Conservation (phyloP, 495 filamentous ascomycete species). For the Xanthoparmelia taractica region DNA sequence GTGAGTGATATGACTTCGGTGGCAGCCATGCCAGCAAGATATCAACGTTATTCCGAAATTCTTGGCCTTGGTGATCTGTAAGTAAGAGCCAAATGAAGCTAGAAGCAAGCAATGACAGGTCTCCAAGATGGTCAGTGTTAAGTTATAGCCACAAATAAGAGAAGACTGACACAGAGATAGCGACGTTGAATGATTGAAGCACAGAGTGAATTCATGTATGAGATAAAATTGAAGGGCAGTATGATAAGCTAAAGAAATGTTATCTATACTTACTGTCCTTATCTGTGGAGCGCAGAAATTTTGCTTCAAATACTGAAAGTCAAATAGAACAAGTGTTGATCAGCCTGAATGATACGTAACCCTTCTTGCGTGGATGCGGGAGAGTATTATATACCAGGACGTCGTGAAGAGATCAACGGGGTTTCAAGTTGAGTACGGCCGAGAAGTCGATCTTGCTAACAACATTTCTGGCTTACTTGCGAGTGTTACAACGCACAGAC, state of each 20-base stretch:
- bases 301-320: not conserved
- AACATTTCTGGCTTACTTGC: not conserved
- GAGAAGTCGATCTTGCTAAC: not conserved
- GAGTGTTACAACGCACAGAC: slow-evolving; percentile 1
- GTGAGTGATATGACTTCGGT: slow-evolving; percentile 19
- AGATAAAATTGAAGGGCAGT: not conserved
- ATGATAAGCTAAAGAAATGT: not conserved
- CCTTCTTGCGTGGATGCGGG: not conserved
- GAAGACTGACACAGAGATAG: not conserved
- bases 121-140: not conserved
- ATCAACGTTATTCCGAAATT: not conserved
- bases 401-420: not conserved
- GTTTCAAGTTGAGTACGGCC: not conserved
- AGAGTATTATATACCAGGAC: not conserved
- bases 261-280: slow-evolving; percentile 7
- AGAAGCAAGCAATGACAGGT: not conserved
- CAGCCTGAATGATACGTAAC: not conserved
- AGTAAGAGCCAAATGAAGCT: not conserved
- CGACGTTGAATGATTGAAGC: not conserved
- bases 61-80: not conserved
- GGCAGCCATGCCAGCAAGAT: slow-evolving; percentile 23
- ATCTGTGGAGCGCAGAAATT: not conserved
- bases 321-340: not conserved
- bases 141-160: not conserved
- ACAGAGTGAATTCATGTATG: not conserved